Conservation (phyloP, 352 stramenopile genomes). For the Pilasporangium apinafurcum region DNA sequence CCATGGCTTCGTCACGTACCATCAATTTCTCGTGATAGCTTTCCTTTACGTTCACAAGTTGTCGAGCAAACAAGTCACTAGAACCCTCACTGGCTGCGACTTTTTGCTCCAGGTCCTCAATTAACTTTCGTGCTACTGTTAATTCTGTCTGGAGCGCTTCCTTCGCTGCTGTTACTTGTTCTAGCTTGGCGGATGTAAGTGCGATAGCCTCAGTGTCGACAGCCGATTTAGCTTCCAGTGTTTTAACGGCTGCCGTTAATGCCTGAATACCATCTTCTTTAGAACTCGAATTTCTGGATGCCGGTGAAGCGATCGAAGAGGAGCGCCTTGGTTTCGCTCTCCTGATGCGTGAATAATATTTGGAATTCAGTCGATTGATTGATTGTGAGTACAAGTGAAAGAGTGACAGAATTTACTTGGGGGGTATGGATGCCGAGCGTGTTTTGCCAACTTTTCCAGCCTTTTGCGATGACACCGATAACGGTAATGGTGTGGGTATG, state of each 20-base stretch:
- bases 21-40: conserved; percentile 35
- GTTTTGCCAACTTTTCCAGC: not conserved
- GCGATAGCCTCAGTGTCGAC: conserved; percentile 14
- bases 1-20: conserved; percentile 21
- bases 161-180: conserved; percentile 14
- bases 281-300: conserved; percentile 6
- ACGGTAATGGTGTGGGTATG: conserved; percentile 9
- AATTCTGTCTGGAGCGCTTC: conserved; percentile 14
- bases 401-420: not conserved
- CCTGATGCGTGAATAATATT: too few species aligned
- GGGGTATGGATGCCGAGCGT: not conserved
- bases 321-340: not conserved
- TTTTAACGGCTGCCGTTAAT: conserved; percentile 1
- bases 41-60: conserved; percentile 37
- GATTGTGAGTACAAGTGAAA: too few species aligned
- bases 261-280: not conserved
- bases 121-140: conserved; percentile 5
- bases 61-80: conserved; percentile 25
- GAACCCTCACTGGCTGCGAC: conserved; percentile 24
- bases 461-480: conserved; percentile 7
- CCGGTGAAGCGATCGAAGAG: not conserved
- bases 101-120: conserved; percentile 28
- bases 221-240: conserved; percentile 7
- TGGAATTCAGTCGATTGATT: too few species aligned
- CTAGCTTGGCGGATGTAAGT: conserved; percentile 12